Base-by-base conservation (phyloP, 108 stramenopile genomes). In the Stephanodiscus minutulus region DNA sequence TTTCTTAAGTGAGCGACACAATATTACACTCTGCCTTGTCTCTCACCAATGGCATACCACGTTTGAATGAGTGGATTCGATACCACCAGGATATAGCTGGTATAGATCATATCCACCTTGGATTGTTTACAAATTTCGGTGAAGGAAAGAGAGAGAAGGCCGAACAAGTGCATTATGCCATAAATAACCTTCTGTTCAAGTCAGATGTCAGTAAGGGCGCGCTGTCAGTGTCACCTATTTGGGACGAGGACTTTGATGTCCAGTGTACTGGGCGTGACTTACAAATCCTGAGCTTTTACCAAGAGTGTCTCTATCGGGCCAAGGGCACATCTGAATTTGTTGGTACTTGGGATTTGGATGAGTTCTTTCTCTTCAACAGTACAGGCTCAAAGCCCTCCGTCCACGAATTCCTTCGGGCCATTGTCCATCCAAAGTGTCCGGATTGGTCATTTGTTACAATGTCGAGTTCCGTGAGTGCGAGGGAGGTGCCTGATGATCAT, bases 271-370 rank as follows among this genome's bases (percentile, higher is more conserved):
- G 22, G 9, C 24, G 4, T 0, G 52, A 53, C 25, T 25, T 73
- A 3, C 35, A 1, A 18, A 73, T 67, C 2, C 59, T 64, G 17
- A 53, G 50, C 37, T 79, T 79, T 53, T 79, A 79, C 49, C 64
- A 73, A 24, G 20, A 63, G 28, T 73, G 70, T 21, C 63, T 78
- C 6, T 72, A 72, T 59, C 64, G 72, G 35, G 57, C 43, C 77
- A 78, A 78, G 64, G 77, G 77, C 25, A 18, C 64, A 15, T 25
- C 77, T 12, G 27, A 61, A 43, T 78, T 72, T 43, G 41, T 67
- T 27, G 78, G 5, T 5, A 79, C 55, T 28, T 79, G 72, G 72
- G 78, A 79, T 54, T 17, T 73, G 21, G 78, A 79, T 60, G 78
- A 79, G 28, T 79, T 53, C 25, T 53, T 53, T 25, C 22, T 24